Evolutionary conservation across 306 rosid genomes (phyloP), one percentile per base, ranked within the genome.

Genomic region (Castanea mollissima): DNA sequence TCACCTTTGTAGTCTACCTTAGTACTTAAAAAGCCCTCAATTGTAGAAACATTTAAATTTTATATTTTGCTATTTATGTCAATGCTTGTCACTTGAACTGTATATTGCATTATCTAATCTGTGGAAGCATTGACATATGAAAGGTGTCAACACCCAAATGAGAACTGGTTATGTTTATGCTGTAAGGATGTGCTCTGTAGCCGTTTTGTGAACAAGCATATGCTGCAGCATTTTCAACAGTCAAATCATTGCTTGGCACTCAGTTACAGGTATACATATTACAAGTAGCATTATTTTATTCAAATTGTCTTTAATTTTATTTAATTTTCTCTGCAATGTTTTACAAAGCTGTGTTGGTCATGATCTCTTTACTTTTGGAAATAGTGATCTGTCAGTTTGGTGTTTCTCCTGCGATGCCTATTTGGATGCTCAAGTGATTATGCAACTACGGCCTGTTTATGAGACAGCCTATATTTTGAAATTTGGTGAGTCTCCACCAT

Each of bases 391-490:
- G 59, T 94, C 99, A 0, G 92, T 91, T 15, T 94, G 97, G 97
- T 94, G 99, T 64, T 91, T 90, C 89, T 87, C 90, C 44, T 92
- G 97, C 31, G 91, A 90, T n/a, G 97, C 97, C 18, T 95, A 91
- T 74, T 90, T 95, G 79, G 97, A 95, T 78, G 92, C 95, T 52
- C 92, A 89, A 72, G 74, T 85, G 80, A 91, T 95, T 76, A 82
- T 41, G 27, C 91, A 86, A 73, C 82, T 92, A 64, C 99, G 88
- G 1, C 89, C 93, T 0, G 86, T 92, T 63, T 63, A 89, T 65
- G 88, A 91, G 79, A 35, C 88, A 0, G 92, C 97, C 25, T 91
- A 89, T 71, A 38, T 89, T 5, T 76, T 92, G 78, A 94, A 92
- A 83, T 92, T 95, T 6, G 86, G 87, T 0, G 86, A 89, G 85